Conservation (phyloP, 768 basidiomycete genomes). For the Mycena sanguinolenta region DNA sequence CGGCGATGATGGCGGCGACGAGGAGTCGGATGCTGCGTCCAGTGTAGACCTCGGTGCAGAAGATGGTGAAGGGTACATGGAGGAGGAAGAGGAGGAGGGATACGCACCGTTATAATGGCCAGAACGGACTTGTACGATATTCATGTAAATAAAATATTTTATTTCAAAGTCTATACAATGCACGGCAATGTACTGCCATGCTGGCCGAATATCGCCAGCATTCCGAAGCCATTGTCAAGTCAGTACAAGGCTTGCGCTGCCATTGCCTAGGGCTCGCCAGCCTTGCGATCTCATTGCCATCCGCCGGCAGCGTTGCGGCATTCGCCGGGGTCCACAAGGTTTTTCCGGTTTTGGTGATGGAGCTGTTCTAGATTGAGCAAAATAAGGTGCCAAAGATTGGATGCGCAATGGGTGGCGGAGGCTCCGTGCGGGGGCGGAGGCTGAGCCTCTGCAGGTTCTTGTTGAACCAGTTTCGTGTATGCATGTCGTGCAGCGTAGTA, state of each 20-base stretch:
- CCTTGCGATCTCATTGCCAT: background rate
- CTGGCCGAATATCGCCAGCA: no score
- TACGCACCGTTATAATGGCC: background rate
- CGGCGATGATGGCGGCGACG: background rate
- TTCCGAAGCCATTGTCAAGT: no score
- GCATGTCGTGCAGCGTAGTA: no score
- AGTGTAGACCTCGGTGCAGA: background rate
- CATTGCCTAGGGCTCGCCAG: no score
- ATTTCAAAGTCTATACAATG: background rate
- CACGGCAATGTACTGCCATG: background rate
- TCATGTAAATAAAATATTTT: background rate
- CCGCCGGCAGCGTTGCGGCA: background rate
- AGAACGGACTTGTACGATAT: background rate
- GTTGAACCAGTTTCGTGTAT: no score
- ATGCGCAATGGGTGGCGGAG: no score
- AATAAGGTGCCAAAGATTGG: no score
- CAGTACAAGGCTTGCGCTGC: no score
- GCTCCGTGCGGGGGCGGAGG: no score
- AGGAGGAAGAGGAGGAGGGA: background rate
- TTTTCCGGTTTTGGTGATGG: background rate
- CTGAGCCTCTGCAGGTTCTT: no score
- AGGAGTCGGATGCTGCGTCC: no score
- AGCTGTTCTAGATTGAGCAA: no score
- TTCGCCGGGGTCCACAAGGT: background rate
- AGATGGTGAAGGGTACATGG: background rate